phyloP scores from a whole-genome alignment of 2,329 filamentous ascomycete genomes.

The Erysiphe neolycopersici region DNA sequence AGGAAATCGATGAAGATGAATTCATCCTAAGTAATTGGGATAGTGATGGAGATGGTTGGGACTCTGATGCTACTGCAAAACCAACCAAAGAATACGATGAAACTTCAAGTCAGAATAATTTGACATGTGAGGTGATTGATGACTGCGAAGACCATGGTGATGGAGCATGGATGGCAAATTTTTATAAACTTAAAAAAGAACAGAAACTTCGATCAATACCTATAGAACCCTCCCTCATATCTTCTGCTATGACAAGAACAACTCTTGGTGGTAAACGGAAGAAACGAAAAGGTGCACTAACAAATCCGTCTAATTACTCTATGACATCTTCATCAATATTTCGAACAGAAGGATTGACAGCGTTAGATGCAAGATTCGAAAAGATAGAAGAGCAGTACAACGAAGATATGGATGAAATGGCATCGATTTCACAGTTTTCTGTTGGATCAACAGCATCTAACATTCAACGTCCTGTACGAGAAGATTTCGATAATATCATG shows the following conservation, averaged over 20 bases:
- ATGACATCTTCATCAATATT: slow-evolving; percentile 78
- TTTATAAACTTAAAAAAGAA: slow-evolving; percentile 82
- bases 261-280: slow-evolving; percentile 60
- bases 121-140: slow-evolving; percentile 20
- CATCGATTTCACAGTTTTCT: slow-evolving; percentile 32
- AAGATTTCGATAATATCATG: slow-evolving; percentile 72
- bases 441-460: slow-evolving; percentile 38
- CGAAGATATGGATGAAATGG: slow-evolving; percentile 24
- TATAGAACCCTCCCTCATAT: slow-evolving; percentile 25
- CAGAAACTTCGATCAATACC: slow-evolving; percentile 23
- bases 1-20: slow-evolving; percentile 52
- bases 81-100: slow-evolving; percentile 28
- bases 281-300: slow-evolving; percentile 87
- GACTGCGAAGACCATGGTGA: slow-evolving; percentile 33
- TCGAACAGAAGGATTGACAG: slow-evolving; percentile 61
- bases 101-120: slow-evolving; percentile 6
- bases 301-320: slow-evolving; percentile 62
- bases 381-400: slow-evolving; percentile 62
- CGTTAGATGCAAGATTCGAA: slow-evolving; percentile 79
- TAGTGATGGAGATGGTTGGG: slow-evolving; percentile 58
- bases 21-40: slow-evolving; percentile 42
- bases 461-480: slow-evolving; percentile 38
- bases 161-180: slow-evolving; percentile 74
- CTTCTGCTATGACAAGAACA: slow-evolving; percentile 46
- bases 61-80: slow-evolving; percentile 78